Base-by-base conservation (phyloP, 352 stramenopile genomes). In the Sclerospora graminicola region DNA sequence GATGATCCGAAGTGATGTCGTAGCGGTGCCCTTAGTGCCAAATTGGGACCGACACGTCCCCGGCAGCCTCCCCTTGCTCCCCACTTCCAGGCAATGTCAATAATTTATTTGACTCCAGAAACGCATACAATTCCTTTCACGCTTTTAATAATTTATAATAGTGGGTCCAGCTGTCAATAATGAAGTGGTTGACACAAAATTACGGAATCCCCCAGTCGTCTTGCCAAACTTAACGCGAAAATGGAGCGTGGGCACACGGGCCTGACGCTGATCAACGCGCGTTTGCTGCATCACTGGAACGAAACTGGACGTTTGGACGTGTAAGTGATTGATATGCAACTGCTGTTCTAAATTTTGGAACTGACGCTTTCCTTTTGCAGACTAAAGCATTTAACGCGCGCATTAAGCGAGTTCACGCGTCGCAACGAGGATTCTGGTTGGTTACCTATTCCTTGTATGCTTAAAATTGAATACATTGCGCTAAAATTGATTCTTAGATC, bases 271-370 rank as follows among this genome's bases (percentile, higher is more conserved):
- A 68, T 88, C 48, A 44, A 47, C 45, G 76, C 84, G 62, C 45
- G 60, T 33, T 45, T 57, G 43, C 69, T 89, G 48, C 63, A 76
- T 36, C 68, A 77, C 41, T 89, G 76, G 76, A 44, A 59, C 10
- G 76, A 89, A 34, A 57, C 63, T n/a, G 76, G 76, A 14, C 66
- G 61, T 18, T 41, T 31, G 16, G 60, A 66, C 27, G 62, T 84
- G 76, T 88, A 66, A 38, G 71, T 69, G n/a, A 1, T 27, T 48
- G 44, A 52, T 29, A 51, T 32, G 51, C 37, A 45, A 31, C 18
- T 27, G 30, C 16, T 44, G 13, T 3, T 4, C 9, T n/a, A 16
- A 19, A 5, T 2, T 19, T 23, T 49, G 31, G 5, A 10, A 14
- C 24, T 31, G 16, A 48, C 30, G 2, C 16, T 29, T 14, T 37